Percentiles rank a stretch among this genome's conserved stretches.
Conservation (phyloP, 176 grass and related monocot species). For the Sorghum bicolor region DNA sequence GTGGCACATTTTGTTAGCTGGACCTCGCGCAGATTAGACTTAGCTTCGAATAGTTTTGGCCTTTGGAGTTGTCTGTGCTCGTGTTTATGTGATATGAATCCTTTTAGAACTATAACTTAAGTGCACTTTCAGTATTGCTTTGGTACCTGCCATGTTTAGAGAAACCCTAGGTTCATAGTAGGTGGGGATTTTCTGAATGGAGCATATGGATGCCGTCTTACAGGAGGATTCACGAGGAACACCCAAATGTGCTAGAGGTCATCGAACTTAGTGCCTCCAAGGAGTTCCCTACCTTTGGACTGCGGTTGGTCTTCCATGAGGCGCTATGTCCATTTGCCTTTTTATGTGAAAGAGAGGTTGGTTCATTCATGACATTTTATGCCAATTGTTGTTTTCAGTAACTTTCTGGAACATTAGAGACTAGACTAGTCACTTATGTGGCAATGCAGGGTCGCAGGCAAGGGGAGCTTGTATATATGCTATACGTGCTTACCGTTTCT, state of each 20-base stretch:
- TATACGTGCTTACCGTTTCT: constrained; percentile 72
- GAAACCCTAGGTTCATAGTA: constrained; percentile 30
- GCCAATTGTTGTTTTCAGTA: neutral
- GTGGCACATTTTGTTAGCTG: neutral
- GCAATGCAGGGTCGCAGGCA: constrained; percentile 49
- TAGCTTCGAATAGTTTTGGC: neutral
- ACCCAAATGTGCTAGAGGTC: constrained; percentile 67
- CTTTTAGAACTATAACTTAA: neutral
- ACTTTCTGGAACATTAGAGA: constrained; percentile 6
- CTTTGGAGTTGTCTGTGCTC: neutral
- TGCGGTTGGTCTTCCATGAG: constrained; percentile 81
- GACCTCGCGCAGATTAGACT: neutral
- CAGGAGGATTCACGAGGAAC: constrained; percentile 90
- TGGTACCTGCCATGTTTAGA: neutral
- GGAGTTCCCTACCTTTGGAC: constrained; percentile 69
- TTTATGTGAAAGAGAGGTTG: constrained; percentile 68
- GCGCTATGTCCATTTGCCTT: constrained; percentile 68
- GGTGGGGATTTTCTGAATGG: constrained; percentile 16
- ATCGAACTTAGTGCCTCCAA: constrained; percentile 56
- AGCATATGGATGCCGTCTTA: constrained; percentile 11
- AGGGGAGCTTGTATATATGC: constrained; percentile 50
- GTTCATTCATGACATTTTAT: constrained; percentile 29
- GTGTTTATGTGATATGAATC: neutral
- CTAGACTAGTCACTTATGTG: constrained; percentile 21
- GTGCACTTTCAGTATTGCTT: neutral